These are phyloP conservation scores for Arthromyces matolae DNA, from an alignment of 768 basidiomycete species.

Conservation along the genomic window DNA sequence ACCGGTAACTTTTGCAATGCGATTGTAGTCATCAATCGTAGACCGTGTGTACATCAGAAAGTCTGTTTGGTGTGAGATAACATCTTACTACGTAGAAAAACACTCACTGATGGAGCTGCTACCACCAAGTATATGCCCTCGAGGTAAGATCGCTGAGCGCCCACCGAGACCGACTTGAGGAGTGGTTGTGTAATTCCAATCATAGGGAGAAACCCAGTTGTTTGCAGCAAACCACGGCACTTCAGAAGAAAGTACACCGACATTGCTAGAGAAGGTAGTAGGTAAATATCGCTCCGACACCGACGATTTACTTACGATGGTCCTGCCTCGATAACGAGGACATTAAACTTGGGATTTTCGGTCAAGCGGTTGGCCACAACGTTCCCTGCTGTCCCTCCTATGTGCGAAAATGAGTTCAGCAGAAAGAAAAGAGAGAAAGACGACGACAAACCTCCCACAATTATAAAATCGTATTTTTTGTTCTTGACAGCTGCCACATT, in stretches of 20 bases:
- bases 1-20: constrained; percentile 23
- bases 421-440: neutral
- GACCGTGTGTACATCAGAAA: constrained; percentile 23
- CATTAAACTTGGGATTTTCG: constrained; percentile 12
- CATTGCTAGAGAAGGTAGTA: constrained; percentile 10
- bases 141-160: constrained; percentile 21
- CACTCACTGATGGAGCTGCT: constrained; percentile 29
- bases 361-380: constrained; percentile 18
- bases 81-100: neutral
- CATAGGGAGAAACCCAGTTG: constrained; percentile 16
- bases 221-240: constrained; percentile 16
- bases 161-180: constrained; percentile 27
- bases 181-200: constrained; percentile 36
- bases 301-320: constrained; percentile 10
- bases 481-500: constrained; percentile 9
- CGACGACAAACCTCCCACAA: constrained; percentile 19
- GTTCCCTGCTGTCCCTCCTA: constrained; percentile 21
- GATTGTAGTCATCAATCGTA: constrained; percentile 27
- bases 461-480: constrained; percentile 22
- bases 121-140: constrained; percentile 31
- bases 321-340: constrained; percentile 19
- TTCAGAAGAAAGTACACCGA: constrained; percentile 11
- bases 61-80: constrained; percentile 5
- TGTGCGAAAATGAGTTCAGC: neutral
- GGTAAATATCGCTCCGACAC: neutral